phyloP scores from a whole-genome alignment of 768 basidiomycete genomes.

The Calocera cornea region DNA sequence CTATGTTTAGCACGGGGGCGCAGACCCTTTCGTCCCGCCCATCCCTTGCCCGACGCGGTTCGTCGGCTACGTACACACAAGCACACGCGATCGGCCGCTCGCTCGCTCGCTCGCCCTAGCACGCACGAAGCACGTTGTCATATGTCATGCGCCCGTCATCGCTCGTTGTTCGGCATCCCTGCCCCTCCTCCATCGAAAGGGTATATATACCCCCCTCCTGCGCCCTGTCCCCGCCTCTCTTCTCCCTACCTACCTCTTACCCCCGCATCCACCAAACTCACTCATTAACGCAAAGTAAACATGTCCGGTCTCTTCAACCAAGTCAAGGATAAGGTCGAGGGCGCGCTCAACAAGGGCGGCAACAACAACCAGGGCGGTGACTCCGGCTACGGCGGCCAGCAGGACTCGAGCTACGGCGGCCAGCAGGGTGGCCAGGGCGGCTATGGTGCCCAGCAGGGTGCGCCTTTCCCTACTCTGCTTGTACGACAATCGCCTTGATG shows the following conservation, averaged over 20 bases:
- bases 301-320: neutral
- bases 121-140: too few relatives aligned
- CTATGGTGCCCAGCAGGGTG: neutral
- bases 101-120: too few relatives aligned
- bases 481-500: too few relatives aligned
- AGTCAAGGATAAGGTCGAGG: neutral
- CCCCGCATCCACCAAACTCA: neutral
- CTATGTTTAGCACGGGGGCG: too few relatives aligned
- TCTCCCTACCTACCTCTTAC: neutral
- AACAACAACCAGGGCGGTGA: neutral
- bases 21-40: too few relatives aligned
- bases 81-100: too few relatives aligned
- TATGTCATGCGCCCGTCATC: too few relatives aligned
- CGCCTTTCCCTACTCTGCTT: neutral
- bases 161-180: too few relatives aligned
- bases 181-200: too few relatives aligned
- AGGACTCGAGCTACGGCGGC: neutral
- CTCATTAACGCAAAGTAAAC: neutral
- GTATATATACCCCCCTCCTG: neutral
- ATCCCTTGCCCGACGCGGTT: too few relatives aligned
- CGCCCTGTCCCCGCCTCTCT: neutral
- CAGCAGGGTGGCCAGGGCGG: neutral
- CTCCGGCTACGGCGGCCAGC: neutral
- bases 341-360: neutral
- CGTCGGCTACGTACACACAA: too few relatives aligned